Evolutionary conservation across 192 early-diverging fungal species (phyloP).

Genomic region (Allomyces arbusculus): DNA sequence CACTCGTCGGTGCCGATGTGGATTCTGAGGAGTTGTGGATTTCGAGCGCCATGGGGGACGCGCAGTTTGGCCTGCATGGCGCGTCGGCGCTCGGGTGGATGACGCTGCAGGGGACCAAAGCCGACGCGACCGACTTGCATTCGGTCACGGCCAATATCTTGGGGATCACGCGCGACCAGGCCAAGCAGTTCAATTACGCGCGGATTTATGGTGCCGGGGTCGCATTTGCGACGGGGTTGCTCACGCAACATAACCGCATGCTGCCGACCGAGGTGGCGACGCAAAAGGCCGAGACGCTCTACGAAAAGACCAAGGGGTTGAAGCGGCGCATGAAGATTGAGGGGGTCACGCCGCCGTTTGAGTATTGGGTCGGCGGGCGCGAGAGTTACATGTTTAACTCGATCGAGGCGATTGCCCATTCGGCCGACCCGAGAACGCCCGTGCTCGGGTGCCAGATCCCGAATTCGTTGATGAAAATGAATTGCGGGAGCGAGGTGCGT

Average conservation of each 20-base stretch:
- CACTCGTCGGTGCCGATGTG: conserved; percentile 88
- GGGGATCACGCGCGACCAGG: conserved; percentile 64
- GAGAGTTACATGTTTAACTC: conserved; percentile 92
- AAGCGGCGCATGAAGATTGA: conserved; percentile 16
- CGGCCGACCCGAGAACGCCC: conserved; percentile 58
- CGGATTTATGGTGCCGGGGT: conserved; percentile 90
- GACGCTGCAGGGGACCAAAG: conserved; percentile 88
- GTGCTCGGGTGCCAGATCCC: conserved; percentile 74
- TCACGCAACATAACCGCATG: conserved; percentile 57
- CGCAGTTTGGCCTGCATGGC: conserved; percentile 81
- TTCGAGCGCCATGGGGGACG: conserved; percentile 75
- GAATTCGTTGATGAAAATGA: conserved; percentile 38
- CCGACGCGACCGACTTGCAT: conserved; percentile 73
- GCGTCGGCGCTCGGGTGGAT: conserved; percentile 89
- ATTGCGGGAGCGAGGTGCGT: conserved; percentile 18
- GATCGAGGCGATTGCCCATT: conserved; percentile 58
- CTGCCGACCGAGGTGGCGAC: conserved; percentile 41
- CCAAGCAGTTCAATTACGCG: conserved; percentile 90
- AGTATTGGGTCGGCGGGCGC: conserved; percentile 70
- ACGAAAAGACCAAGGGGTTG: conserved; percentile 61
- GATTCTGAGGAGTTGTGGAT: conserved; percentile 97
- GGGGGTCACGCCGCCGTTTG: not conserved
- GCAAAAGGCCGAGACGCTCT: conserved; percentile 47
- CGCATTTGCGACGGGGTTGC: conserved; percentile 53
- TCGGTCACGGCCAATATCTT: conserved; percentile 75